Evolutionary conservation across 1,284 basidiomycete genomes (phyloP).

Genomic region (Papiliotrema flavescens): DNA sequence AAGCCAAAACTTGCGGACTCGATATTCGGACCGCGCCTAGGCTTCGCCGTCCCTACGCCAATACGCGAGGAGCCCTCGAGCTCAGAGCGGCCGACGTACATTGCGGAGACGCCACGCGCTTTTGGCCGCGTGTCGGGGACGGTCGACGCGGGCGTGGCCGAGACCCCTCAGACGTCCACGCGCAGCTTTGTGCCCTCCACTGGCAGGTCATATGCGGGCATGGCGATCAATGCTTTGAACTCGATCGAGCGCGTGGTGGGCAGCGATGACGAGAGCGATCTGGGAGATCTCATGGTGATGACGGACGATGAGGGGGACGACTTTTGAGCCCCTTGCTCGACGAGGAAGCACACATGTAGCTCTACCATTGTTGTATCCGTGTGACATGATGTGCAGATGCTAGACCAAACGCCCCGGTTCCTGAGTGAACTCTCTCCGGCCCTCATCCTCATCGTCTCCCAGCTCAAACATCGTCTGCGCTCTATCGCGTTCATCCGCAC

Average conservation of each 20-base stretch:
- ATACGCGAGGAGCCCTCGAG: slow-evolving; percentile 37
- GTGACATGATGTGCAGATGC: neutral
- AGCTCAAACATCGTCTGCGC: slow-evolving; percentile 14
- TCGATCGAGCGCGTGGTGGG: slow-evolving; percentile 6
- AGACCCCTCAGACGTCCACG: slow-evolving; percentile 7
- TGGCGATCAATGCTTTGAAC: neutral
- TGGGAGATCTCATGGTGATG: slow-evolving; percentile 41
- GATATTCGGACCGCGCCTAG: slow-evolving; percentile 13
- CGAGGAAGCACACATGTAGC: slow-evolving; percentile 2
- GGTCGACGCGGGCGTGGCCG: neutral
- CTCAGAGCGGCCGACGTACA: slow-evolving; percentile 6
- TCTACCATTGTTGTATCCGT: neutral
- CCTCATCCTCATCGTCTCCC: slow-evolving; percentile 24
- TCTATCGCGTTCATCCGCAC: neutral
- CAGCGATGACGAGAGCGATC: slow-evolving; percentile 23
- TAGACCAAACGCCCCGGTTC: neutral
- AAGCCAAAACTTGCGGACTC: slow-evolving; percentile 23
- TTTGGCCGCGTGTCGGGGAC: slow-evolving; percentile 5
- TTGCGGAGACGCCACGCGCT: slow-evolving; percentile 29
- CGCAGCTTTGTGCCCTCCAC: neutral
- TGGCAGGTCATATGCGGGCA: neutral
- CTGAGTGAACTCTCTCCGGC: too few relatives aligned
- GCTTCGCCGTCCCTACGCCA: slow-evolving; percentile 24
- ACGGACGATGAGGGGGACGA: slow-evolving; percentile 40
- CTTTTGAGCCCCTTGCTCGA: slow-evolving; percentile 30